phyloP scores from a whole-genome alignment of 2,329 filamentous ascomycete species.

The Gyromitra esculenta region DNA sequence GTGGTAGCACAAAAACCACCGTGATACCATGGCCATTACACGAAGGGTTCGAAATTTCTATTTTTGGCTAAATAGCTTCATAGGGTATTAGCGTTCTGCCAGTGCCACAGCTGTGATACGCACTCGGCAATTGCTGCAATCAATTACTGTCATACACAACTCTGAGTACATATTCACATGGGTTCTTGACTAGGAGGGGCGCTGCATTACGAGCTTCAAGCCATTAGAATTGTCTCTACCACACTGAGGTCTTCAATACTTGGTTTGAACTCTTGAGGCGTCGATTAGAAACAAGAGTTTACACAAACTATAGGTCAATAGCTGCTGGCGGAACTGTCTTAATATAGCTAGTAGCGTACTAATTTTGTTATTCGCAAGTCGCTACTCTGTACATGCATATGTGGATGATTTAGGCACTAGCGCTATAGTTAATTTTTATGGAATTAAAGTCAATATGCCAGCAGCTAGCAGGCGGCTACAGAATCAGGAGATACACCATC shows the following conservation, averaged over 20 bases:
- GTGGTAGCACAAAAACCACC: slow-evolving; percentile 2
- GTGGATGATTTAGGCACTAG: background rate
- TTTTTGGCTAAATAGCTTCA: slow-evolving; percentile 5
- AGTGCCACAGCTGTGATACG: background rate
- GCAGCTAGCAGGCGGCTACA: too few species aligned
- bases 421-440: background rate
- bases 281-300: background rate
- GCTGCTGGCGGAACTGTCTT: background rate
- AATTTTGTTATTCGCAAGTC: background rate
- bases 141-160: slow-evolving; percentile 1
- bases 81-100: background rate
- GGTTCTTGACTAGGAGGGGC: background rate
- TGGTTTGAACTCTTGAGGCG: background rate
- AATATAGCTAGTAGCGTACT: background rate
- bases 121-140: slow-evolving; percentile 6
- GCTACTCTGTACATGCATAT: too few species aligned
- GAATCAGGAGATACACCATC: background rate
- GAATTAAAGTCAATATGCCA: too few species aligned
- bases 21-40: background rate
- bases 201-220: background rate
- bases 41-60: background rate
- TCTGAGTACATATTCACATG: slow-evolving; percentile 7
- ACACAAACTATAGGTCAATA: background rate
- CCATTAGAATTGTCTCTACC: background rate
- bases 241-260: background rate